Evolutionary conservation across 768 basidiomycete species (phyloP), one percentile per base, ranked within the genome.

Genomic region (Boletus pseudo-olivaceus): DNA sequence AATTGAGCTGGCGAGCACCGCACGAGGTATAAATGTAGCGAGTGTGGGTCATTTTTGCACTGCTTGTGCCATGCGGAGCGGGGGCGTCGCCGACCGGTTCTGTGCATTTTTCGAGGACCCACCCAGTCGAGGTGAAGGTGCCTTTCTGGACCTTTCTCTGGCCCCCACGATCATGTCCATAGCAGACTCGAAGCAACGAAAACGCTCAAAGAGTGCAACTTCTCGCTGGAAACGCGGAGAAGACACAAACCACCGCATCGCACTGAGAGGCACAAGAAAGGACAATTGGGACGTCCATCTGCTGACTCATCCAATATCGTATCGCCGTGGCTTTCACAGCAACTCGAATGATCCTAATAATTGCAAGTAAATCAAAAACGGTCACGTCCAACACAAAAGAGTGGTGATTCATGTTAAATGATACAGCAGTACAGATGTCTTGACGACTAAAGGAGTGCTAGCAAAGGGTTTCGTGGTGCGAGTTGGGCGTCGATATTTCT

Each of bases 1-100:
- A 57, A 56, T 48, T n/a, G 63, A 51, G 37, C 30, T 43, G 41
- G 52, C 11, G 51, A 33, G 46, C 34, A 49, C 42, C 50, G 53
- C 46, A 55, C 37, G n/a, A 41, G 50, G 56, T 69, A 67, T 67
- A 69, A 69, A 62, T 67, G 57, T 29, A 54, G 54, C 37, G 49
- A 47, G 51, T 57, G 62, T 56, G 59, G 53, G 64, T 51, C 49
- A 42, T 51, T 53, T 44, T 41, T 60, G 67, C 67, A 67, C 67
- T 23, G 67, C 67, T 57, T 60, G 51, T 54, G 42, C 61, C 65
- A 60, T 51, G 62, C 54, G 57, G 56, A 51, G 7, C 41, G 46
- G 41, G 49, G 20, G 19, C 23, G 40, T 39, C 53, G 42, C 50
- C 37, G 47, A 47, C 54, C 43, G 49, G 53, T 45, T 45, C 33